A percentile compares a stretch with the other conserved stretches of the same genome.
phyloP scores from a whole-genome alignment of 495 filamentous ascomycete genomes.

The Elasticomyces elasticus region DNA sequence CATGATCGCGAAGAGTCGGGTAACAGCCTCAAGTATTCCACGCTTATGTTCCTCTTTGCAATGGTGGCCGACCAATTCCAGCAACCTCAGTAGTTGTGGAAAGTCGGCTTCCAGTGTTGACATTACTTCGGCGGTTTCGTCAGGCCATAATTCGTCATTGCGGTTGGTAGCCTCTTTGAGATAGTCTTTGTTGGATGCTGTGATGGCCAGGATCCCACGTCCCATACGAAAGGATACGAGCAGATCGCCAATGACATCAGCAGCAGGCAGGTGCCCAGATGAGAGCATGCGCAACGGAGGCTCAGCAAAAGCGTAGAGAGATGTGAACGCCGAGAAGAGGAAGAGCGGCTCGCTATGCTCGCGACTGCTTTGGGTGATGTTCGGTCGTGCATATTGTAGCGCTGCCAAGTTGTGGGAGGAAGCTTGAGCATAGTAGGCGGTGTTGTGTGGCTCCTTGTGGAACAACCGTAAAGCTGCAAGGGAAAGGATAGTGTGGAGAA shows the following conservation, averaged over 20 bases:
- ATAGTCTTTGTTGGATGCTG: neutral
- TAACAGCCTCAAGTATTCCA: too few species aligned
- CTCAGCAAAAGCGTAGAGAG: slow-evolving; percentile 4
- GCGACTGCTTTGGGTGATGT: neutral
- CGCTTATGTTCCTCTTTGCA: neutral
- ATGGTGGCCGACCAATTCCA: neutral
- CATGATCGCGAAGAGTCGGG: neutral
- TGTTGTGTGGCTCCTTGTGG: neutral
- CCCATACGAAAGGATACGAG: neutral
- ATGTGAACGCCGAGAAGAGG: slow-evolving; percentile 1
- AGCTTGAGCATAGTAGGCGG: neutral
- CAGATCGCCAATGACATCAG: neutral
- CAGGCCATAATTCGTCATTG: neutral
- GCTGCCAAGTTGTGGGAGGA: slow-evolving; percentile 1
- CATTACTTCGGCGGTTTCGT: neutral
- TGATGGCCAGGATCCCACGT: neutral
- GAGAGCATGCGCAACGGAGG: neutral
- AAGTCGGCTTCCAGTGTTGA: neutral
- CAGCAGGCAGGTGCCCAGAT: neutral
- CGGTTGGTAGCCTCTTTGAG: neutral
- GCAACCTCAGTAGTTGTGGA: neutral
- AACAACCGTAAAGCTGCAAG: neutral
- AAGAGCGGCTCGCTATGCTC: slow-evolving; percentile 1
- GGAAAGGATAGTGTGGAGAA: neutral
- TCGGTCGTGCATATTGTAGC: neutral